These are phyloP conservation scores for Singerocomus inundabilis DNA, from an alignment of 1,284 basidiomycete species.

Conservation along the genomic window DNA sequence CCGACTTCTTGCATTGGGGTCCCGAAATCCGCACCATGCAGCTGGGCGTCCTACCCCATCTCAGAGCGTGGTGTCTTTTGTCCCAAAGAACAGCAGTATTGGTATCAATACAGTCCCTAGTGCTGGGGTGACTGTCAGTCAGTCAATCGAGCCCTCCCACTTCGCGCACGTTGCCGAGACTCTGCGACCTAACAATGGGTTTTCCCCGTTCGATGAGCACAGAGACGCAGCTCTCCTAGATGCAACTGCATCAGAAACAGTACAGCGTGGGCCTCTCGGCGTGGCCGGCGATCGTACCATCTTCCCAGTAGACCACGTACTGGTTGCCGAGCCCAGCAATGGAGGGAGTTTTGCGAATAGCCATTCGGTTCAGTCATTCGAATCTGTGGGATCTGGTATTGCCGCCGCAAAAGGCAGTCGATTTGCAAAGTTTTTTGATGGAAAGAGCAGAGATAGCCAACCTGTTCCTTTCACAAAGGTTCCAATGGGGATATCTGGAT, in stretches of 20 bases:
- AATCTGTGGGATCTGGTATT: constrained; percentile 37
- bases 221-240: constrained; percentile 35
- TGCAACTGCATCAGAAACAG: constrained; percentile 30
- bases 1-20: constrained; percentile 65
- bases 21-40: constrained; percentile 40
- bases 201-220: constrained; percentile 58
- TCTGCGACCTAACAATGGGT: constrained; percentile 35
- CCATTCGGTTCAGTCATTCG: constrained; percentile 31
- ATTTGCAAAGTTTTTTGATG: constrained; percentile 80
- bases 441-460: constrained; percentile 54
- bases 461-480: constrained; percentile 38
- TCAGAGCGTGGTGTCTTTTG: constrained; percentile 22
- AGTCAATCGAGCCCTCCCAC: constrained; percentile 24
- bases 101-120: constrained; percentile 27
- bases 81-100: constrained; percentile 23
- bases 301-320: constrained; percentile 27
- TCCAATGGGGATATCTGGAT: constrained; percentile 38
- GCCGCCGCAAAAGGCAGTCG: constrained; percentile 67
- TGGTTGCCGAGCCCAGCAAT: constrained; percentile 16
- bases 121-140: constrained; percentile 7
- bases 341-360: constrained; percentile 20
- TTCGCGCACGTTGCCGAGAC: constrained; percentile 26
- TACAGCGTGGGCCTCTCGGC: constrained; percentile 35
- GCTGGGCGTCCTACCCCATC: constrained; percentile 21
- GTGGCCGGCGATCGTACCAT: constrained; percentile 20